phyloP scores from a whole-genome alignment of 805 yeast species.

The Monosporozyma yasuniensis region DNA sequence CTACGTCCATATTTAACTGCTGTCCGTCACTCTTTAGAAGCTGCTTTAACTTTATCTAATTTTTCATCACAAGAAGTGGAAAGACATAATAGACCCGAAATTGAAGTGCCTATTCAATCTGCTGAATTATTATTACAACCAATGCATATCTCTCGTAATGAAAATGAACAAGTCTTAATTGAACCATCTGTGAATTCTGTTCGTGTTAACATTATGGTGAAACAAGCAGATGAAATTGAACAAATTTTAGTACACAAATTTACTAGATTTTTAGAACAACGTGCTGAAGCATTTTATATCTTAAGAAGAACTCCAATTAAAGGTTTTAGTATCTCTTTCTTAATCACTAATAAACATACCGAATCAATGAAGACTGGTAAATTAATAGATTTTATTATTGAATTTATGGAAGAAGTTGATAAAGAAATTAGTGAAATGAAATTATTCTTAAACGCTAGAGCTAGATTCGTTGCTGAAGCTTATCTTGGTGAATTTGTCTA shows the following conservation, averaged over 20 bases:
- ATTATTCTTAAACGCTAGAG: slow-evolving; percentile 91
- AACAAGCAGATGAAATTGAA: slow-evolving; percentile 97
- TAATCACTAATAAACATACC: slow-evolving; percentile 89
- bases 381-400: slow-evolving; percentile 91
- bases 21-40: slow-evolving; percentile 86
- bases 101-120: slow-evolving; percentile 71
- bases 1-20: slow-evolving; percentile 90
- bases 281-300: slow-evolving; percentile 92
- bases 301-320: slow-evolving; percentile 83
- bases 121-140: slow-evolving; percentile 83
- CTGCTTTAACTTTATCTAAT: slow-evolving; percentile 85
- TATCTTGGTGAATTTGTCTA: slow-evolving; percentile 83
- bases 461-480: slow-evolving; percentile 95
- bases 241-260: slow-evolving; percentile 89
- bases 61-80: slow-evolving; percentile 93
- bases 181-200: slow-evolving; percentile 92
- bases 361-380: slow-evolving; percentile 93
- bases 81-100: slow-evolving; percentile 95
- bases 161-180: slow-evolving; percentile 82
- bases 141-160: slow-evolving; percentile 84
- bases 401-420: slow-evolving; percentile 98
- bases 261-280: slow-evolving; percentile 83
- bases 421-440: slow-evolving; percentile 98
- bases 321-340: slow-evolving; percentile 88
- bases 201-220: slow-evolving; percentile 82